Conservation (phyloP, 1,284 basidiomycete genomes). For the Inonotus obliquus region DNA sequence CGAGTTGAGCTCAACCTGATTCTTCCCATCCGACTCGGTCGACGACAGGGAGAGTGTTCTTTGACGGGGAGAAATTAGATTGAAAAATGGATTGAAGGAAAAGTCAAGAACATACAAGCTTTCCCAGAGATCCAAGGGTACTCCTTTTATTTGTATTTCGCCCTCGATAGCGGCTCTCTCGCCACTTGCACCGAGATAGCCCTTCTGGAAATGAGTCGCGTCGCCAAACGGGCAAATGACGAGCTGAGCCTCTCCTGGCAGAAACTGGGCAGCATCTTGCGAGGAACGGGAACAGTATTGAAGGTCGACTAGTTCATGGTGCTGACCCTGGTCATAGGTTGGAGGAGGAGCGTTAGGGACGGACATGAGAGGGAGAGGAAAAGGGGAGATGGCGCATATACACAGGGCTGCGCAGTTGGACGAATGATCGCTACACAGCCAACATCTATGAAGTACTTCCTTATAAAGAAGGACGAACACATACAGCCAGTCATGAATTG, state of each 20-base stretch:
- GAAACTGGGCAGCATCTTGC: neutral
- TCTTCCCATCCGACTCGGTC: conserved; percentile 55
- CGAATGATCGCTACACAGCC: neutral
- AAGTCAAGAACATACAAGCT: conserved; percentile 50
- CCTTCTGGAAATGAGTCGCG: conserved; percentile 67
- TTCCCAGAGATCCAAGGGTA: conserved; percentile 50
- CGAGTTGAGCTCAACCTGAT: conserved; percentile 59
- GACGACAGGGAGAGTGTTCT: conserved; percentile 65
- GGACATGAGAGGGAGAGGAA: conserved; percentile 2
- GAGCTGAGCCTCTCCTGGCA: conserved; percentile 44
- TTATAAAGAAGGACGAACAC: neutral
- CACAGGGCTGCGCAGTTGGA: neutral
- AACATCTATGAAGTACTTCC: neutral
- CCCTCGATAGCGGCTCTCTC: conserved; percentile 78
- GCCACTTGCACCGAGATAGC: conserved; percentile 71
- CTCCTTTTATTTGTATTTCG: conserved; percentile 74
- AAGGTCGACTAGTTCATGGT: neutral
- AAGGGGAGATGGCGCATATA: neutral
- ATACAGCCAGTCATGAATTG: neutral
- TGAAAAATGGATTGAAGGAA: conserved; percentile 11
- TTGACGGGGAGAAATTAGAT: conserved; percentile 11
- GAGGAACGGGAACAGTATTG: neutral
- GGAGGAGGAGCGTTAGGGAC: conserved; percentile 16
- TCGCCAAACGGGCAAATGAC: conserved; percentile 64
- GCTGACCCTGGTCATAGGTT: conserved; percentile 15